phyloP scores from a whole-genome alignment of 441 rosid species.

The Brassica balearica region DNA sequence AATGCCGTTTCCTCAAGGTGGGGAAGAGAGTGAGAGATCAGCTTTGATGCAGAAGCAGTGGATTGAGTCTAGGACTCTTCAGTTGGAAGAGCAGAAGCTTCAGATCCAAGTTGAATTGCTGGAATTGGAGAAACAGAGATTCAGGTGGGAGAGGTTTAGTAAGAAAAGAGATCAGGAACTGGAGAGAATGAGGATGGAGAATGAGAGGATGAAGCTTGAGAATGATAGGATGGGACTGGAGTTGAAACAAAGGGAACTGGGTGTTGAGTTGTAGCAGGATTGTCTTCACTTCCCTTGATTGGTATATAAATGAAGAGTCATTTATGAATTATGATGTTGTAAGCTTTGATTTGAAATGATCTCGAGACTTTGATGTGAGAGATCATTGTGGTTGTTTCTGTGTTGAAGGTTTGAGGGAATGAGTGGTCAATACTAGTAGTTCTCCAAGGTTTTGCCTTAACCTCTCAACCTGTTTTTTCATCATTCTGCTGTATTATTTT shows the following conservation, averaged over 20 bases:
- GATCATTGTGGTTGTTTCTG: conserved; percentile 26
- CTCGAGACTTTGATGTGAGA: conserved; percentile 41
- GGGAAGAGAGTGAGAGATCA: conserved; percentile 50
- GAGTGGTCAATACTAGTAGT: background rate
- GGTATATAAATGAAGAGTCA: conserved; percentile 14
- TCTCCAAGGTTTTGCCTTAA: background rate
- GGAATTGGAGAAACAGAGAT: conserved; percentile 80
- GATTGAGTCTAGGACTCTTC: conserved; percentile 71
- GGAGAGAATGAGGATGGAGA: conserved; percentile 78
- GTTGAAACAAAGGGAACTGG: conserved; percentile 71
- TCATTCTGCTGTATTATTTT: too few species aligned
- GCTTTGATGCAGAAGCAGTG: conserved; percentile 61
- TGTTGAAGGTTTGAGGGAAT: background rate
- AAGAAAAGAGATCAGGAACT: conserved; percentile 80
- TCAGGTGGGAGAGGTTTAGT: conserved; percentile 90
- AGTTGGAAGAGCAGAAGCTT: conserved; percentile 76
- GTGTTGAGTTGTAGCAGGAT: conserved; percentile 38
- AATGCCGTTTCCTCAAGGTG: conserved; percentile 47
- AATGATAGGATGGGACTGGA: conserved; percentile 77
- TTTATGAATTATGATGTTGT: background rate
- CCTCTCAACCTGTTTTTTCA: background rate
- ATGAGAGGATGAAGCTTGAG: conserved; percentile 91
- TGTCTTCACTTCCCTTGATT: background rate
- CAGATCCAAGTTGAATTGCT: conserved; percentile 73
- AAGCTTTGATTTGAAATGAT: conserved; percentile 24